A percentile compares a stretch with the other conserved stretches of the same genome.
These are phyloP conservation scores for Starmerella ratchasimensis DNA, from an alignment of 805 yeast genomes.

Conservation along the genomic window DNA sequence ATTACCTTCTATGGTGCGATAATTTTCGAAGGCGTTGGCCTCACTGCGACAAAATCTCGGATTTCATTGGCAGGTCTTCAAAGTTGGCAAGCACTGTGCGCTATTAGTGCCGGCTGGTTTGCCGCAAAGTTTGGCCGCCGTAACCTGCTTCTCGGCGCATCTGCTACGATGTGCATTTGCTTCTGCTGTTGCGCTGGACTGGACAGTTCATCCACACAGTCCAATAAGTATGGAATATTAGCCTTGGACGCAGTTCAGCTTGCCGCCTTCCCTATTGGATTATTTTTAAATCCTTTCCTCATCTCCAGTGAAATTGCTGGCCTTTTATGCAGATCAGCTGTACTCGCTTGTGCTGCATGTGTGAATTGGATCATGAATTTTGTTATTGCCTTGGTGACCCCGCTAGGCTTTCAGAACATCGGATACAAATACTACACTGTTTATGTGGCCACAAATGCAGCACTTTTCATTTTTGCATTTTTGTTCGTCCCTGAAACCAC, in stretches of 20 bases:
- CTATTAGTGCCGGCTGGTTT: conserved; percentile 40
- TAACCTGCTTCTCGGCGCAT: conserved; percentile 30
- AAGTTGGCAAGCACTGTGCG: conserved; percentile 28
- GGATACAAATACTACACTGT: conserved; percentile 45
- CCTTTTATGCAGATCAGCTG: conserved; percentile 36
- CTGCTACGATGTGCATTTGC: conserved; percentile 22
- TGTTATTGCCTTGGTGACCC: conserved; percentile 41
- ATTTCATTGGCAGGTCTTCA: conserved; percentile 34
- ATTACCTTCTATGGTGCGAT: conserved; percentile 46
- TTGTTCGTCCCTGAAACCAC: conserved; percentile 47
- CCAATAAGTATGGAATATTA: conserved; percentile 30
- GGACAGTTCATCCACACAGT: conserved; percentile 25
- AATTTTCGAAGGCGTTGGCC: conserved; percentile 33
- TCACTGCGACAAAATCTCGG: conserved; percentile 31
- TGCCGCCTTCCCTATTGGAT: conserved; percentile 36
- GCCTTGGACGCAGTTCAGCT: conserved; percentile 36
- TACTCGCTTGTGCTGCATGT: conserved; percentile 39
- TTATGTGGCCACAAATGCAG: conserved; percentile 40
- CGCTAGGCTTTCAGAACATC: conserved; percentile 37
- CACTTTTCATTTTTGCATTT: conserved; percentile 33
- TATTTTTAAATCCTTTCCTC: conserved; percentile 28
- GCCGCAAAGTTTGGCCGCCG: conserved; percentile 44
- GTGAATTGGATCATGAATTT: conserved; percentile 47
- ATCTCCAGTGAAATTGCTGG: conserved; percentile 47
- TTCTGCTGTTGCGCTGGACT: conserved; percentile 24